Evolutionary conservation across 352 stramenopile genomes (phyloP), one percentile per base, ranked within the genome.

Genomic region (Thalassiosira sp.): DNA sequence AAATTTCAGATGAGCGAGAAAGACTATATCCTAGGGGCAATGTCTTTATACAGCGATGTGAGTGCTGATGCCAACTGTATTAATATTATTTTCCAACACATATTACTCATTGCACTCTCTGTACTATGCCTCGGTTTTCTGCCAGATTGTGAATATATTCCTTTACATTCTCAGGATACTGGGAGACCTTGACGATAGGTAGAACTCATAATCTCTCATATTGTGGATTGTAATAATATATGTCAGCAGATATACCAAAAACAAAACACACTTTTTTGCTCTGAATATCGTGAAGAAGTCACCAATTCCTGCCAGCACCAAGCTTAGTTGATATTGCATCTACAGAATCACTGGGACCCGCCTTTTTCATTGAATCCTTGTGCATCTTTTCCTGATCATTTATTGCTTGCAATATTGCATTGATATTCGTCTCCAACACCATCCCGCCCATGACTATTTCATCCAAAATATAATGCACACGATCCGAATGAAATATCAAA

Each of bases 371-470:
- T 15, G 68, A 85, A 69, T 90, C 81, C 72, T 81, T 90, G 82
- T 98, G 93, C 79, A 98, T 90, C 63, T 94, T 96, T 67, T 96
- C 97, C 91, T 99, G 98, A 84, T 98, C 96, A 80, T 97, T 98
- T 63, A 98, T 95, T 16, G 95, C 94, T 68, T 95, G 94, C 67
- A 99, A 88, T 73, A 99, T 97, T 51, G 96, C 87, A 79, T 97
- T 97, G 84, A 99, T 98, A 91, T 99, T 99, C 28, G 97, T 99
- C 85, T 99, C 97, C 25, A 99, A 89, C 48, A 99, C 97, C 96
- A 99, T 99, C 27, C 97, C 97, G 11, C 95, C 97, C 96, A 99
- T 99, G 43, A 99, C 97, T 76, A 99, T 99, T 88, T 99, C 97
- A 89, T 99, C 97, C 58, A 99, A 88, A 46, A 98, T 94, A 89